These are phyloP conservation scores for Penicillium turbatum DNA, from an alignment of 495 filamentous ascomycete species.

Conservation along the genomic window DNA sequence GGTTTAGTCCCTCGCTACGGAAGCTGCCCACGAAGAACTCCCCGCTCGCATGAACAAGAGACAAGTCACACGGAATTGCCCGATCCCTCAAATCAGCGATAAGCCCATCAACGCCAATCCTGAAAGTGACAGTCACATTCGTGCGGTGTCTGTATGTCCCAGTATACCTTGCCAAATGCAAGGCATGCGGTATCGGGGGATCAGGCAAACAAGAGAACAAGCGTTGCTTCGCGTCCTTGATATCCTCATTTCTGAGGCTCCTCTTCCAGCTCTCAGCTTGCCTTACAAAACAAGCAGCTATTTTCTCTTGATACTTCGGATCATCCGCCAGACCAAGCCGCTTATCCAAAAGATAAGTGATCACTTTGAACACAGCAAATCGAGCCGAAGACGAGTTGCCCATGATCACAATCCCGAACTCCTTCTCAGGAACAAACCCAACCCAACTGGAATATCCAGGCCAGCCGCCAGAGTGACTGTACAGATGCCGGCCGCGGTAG, in stretches of 20 bases:
- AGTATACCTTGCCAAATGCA: conserved; percentile 13
- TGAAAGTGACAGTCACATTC: conserved; percentile 2
- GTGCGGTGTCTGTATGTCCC: conserved; percentile 15
- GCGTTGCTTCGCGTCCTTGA: conserved; percentile 1
- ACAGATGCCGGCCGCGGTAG: conserved; percentile 41
- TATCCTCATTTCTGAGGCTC: background rate
- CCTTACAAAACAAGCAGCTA: background rate
- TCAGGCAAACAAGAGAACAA: conserved; percentile 11
- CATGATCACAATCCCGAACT: conserved; percentile 45
- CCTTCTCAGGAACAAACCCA: conserved; percentile 40
- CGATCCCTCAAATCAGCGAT: conserved; percentile 6
- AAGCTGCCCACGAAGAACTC: conserved; percentile 16
- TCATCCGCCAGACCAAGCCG: conserved; percentile 3
- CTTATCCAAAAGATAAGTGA: conserved; percentile 12
- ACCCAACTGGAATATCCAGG: conserved; percentile 42
- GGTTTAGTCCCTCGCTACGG: background rate
- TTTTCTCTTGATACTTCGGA: background rate
- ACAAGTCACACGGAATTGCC: background rate
- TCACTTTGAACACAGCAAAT: background rate
- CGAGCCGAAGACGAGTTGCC: conserved; percentile 35
- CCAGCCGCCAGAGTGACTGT: conserved; percentile 44
- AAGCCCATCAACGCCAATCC: background rate
- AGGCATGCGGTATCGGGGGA: conserved; percentile 11
- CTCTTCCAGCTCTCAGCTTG: conserved; percentile 2
- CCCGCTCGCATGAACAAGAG: conserved; percentile 10